These are phyloP conservation scores for Chenopodium suecicum DNA, from an alignment of 148 eudicot genomes.

Conservation along the genomic window DNA sequence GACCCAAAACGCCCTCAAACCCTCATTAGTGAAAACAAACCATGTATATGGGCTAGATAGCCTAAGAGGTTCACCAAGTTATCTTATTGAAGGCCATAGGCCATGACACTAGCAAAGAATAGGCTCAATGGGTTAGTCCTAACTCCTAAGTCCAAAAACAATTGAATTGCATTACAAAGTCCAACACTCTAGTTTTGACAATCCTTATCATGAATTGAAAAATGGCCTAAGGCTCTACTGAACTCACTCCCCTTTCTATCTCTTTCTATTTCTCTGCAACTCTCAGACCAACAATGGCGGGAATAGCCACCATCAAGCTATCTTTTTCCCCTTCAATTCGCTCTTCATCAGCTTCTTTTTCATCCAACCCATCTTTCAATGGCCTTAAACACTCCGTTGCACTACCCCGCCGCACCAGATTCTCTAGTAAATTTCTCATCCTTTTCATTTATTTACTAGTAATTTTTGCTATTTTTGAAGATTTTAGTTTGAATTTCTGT, in stretches of 20 bases:
- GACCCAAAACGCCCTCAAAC: no score
- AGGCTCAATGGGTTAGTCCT: not conserved
- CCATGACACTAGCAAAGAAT: no score
- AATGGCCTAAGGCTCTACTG: conserved; percentile 1
- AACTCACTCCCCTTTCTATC: not conserved
- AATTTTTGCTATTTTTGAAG: not conserved
- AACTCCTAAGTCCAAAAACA: conserved; percentile 3
- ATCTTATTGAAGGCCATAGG: no score
- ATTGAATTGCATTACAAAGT: not conserved
- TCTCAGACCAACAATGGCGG: conserved; percentile 43
- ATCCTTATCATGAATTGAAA: conserved; percentile 16
- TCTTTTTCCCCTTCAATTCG: conserved; percentile 28
- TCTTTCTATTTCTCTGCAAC: conserved; percentile 4
- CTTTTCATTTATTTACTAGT: not conserved
- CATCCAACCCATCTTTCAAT: conserved; percentile 25
- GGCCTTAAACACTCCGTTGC: conserved; percentile 26
- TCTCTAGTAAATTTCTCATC: conserved; percentile 35
- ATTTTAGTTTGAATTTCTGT: not conserved
- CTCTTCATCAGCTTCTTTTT: conserved; percentile 34
- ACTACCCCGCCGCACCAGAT: conserved; percentile 39
- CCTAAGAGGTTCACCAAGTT: no score
- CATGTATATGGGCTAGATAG: no score
- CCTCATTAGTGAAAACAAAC: no score
- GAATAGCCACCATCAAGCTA: conserved; percentile 35
- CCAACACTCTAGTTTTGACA: no score